These are phyloP conservation scores for Taxawa tesnikishii DNA, from an alignment of 2,329 filamentous ascomycete genomes.

Conservation along the genomic window DNA sequence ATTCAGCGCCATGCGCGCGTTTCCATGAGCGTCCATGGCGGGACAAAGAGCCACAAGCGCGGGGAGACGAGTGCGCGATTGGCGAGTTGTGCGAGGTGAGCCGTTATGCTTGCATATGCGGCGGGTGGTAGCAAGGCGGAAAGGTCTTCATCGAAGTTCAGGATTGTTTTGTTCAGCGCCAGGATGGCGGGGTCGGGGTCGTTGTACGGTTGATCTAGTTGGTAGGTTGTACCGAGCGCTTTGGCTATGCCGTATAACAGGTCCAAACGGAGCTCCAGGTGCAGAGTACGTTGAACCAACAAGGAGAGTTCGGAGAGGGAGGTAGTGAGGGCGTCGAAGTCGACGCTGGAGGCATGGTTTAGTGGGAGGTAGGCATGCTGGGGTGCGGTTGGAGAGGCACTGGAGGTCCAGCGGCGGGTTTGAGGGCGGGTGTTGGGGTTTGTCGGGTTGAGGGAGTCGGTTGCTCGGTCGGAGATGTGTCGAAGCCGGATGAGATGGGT, in stretches of 20 bases:
- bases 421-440: constrained; percentile 34
- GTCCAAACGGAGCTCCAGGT: constrained; percentile 78
- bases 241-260: constrained; percentile 66
- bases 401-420: constrained; percentile 71
- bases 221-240: constrained; percentile 34
- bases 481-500: constrained; percentile 71
- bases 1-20: constrained; percentile 82
- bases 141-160: constrained; percentile 77
- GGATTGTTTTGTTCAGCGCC: constrained; percentile 69
- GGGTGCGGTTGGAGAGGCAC: constrained; percentile 46
- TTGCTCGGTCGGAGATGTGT: constrained; percentile 64
- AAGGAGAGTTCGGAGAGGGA: constrained; percentile 72
- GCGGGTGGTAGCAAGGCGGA: constrained; percentile 57
- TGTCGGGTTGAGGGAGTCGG: constrained; percentile 45
- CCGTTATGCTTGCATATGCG: constrained; percentile 61
- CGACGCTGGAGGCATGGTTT: constrained; percentile 72
- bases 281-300: constrained; percentile 70
- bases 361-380: constrained; percentile 73
- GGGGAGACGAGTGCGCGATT: constrained; percentile 70
- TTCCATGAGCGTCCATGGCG: constrained; percentile 75
- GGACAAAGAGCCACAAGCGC: constrained; percentile 55
- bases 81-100: constrained; percentile 64
- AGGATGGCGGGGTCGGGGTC: constrained; percentile 72
- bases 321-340: constrained; percentile 75
- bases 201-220: constrained; percentile 57